Conservation (phyloP, 768 basidiomycete species). For the Tricholoma saponaceum region DNA sequence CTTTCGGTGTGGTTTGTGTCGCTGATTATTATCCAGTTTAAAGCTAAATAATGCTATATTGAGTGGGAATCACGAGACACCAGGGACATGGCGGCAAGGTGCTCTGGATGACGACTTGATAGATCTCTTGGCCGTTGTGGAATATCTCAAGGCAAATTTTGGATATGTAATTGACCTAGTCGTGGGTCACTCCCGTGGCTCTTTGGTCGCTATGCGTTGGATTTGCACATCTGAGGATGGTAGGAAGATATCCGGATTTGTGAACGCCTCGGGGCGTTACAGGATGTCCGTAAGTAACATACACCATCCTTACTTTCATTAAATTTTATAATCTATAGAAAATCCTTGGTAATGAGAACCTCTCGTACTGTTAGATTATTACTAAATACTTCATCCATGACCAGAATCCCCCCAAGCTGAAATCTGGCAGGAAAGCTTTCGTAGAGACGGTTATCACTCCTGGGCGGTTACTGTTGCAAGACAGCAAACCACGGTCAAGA, state of each 20-base stretch:
- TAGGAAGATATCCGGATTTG: slow-evolving; percentile 50
- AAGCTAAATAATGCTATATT: not conserved
- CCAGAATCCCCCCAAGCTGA: slow-evolving; percentile 27
- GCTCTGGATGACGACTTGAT: slow-evolving; percentile 56
- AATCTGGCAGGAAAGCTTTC: slow-evolving; percentile 47
- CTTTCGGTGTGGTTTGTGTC: slow-evolving; percentile 58
- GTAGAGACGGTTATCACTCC: slow-evolving; percentile 54
- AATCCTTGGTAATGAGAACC: slow-evolving; percentile 36
- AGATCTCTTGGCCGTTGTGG: slow-evolving; percentile 64
- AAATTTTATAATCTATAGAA: slow-evolving; percentile 25
- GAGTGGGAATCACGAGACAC: slow-evolving; percentile 77
- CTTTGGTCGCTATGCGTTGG: slow-evolving; percentile 67
- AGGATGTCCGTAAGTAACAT: slow-evolving; percentile 63
- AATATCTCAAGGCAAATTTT: slow-evolving; percentile 50
- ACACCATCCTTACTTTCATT: not conserved
- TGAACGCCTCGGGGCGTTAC: slow-evolving; percentile 76
- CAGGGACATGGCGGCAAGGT: slow-evolving; percentile 60
- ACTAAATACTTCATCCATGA: slow-evolving; percentile 5
- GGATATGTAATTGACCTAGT: slow-evolving; percentile 69
- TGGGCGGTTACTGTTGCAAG: slow-evolving; percentile 68
- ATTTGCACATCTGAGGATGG: slow-evolving; percentile 60
- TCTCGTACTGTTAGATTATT: slow-evolving; percentile 7
- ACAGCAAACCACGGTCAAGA: slow-evolving; percentile 44
- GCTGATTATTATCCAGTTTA: not conserved
- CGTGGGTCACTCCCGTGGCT: slow-evolving; percentile 78